Base-by-base conservation (phyloP, 805 yeast species). In the Lachancea sp. region DNA sequence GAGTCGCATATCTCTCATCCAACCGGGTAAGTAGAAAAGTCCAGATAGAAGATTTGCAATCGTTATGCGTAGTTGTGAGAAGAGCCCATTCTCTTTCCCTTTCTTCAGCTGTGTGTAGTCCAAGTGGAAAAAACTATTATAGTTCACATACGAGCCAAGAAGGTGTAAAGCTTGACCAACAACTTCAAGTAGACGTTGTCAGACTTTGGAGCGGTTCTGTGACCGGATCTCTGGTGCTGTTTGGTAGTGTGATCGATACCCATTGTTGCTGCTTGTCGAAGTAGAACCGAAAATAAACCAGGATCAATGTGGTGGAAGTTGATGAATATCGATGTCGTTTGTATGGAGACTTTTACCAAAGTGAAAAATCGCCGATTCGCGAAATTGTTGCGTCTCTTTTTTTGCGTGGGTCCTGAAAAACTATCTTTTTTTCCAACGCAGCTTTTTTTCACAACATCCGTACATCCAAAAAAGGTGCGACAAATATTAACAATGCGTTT, bases 181-280 rank as follows among this genome's bases (percentile, higher is more conserved):
- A 93, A 77, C 77, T 85, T 85, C 78, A 93, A 81, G 96, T 93
- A 93, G 78, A 90, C 96, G 73, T 93, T 93, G 79, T 93, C 96
- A 62, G 98, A 91, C 82, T 88, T 88, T 79, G 99, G 99, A 76
- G 97, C 97, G 72, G 84, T 77, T 79, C 99, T 89, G 88, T 88
- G 95, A 76, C 95, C 83, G 63, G 83, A 77, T 78, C 89, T 87
- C 71, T 79, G 81, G 84, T 93, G 99, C 78, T 88, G 97, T 77
- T 91, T 93, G 73, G 81, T 72, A 76, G 84, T 79, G 80, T 87
- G 95, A 80, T 93, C 98, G 78, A 83, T 87, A 83, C 96, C 98
- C 98, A 90, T 90, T 68, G 65, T 74, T 36, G 39, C 39, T 36
- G 36, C 44, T 44, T 44, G 9, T 15, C 18, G 38, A 7, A 4